Percentiles rank a stretch among this genome's conserved stretches.
phyloP scores from a whole-genome alignment of 1,284 basidiomycete genomes.

The Fomitiporia mediterranea region DNA sequence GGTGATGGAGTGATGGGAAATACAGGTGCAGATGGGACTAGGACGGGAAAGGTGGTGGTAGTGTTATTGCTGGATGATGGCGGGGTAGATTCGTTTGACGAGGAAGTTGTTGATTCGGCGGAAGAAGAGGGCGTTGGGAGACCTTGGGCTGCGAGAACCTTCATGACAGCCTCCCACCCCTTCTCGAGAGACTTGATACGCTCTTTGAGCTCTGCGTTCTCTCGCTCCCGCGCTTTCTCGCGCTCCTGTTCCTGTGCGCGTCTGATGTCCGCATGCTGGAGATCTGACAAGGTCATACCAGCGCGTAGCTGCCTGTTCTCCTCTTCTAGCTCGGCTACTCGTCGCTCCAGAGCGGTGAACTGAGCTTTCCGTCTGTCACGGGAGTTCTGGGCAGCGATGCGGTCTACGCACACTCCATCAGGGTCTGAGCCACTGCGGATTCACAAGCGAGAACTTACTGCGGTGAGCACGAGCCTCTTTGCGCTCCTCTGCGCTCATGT shows the following conservation, averaged over 20 bases:
- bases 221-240: conserved; percentile 50
- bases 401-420: conserved; percentile 24
- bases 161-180: conserved; percentile 74
- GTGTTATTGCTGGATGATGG: conserved; percentile 24
- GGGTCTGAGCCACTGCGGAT: neutral
- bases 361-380: conserved; percentile 78
- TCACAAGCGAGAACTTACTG: conserved; percentile 33
- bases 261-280: conserved; percentile 27
- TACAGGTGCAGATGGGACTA: conserved; percentile 31
- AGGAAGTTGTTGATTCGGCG: conserved; percentile 25
- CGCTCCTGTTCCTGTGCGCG: conserved; percentile 35
- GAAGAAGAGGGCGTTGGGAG: conserved; percentile 37
- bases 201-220: conserved; percentile 71
- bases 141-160: conserved; percentile 64
- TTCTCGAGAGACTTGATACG: conserved; percentile 71
- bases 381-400: conserved; percentile 80
- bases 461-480: conserved; percentile 79
- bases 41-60: conserved; percentile 30
- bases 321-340: conserved; percentile 41
- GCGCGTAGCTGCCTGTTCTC: conserved; percentile 43
- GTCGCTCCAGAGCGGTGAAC: conserved; percentile 45
- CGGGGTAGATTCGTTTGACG: conserved; percentile 26
- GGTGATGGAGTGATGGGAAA: conserved; percentile 29
- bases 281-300: conserved; percentile 31
- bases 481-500: conserved; percentile 62